Evolutionary conservation across 2,329 filamentous ascomycete species (phyloP).

Genomic region (Stagonosporopsis vannaccii): DNA sequence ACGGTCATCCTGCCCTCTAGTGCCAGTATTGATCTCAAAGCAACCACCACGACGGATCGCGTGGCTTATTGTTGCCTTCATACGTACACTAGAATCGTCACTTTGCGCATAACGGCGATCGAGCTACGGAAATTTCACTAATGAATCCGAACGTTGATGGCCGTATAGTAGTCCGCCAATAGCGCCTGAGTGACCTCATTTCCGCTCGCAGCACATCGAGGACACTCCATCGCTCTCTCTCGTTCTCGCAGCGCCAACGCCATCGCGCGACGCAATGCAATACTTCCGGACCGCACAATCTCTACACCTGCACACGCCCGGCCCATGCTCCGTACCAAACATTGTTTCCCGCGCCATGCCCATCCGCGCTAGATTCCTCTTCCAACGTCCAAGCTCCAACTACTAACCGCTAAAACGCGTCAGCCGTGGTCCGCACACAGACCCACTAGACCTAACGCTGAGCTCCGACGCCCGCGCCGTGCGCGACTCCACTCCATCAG

Average conservation of each 20-base stretch:
- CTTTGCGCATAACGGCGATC: not conserved
- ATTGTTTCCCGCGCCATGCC: conserved; percentile 21
- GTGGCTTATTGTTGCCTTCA: not conserved
- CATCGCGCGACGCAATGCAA: not conserved
- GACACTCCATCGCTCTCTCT: not conserved
- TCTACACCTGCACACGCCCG: conserved; percentile 11
- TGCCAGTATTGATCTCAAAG: conserved; percentile 1
- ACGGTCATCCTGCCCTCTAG: not conserved
- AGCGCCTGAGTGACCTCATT: not conserved
- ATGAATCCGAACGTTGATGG: not conserved
- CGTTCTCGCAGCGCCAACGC: not conserved
- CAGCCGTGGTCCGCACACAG: conserved; percentile 25
- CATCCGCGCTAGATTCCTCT: conserved; percentile 11
- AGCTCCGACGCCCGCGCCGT: not conserved
- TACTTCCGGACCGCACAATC: not conserved
- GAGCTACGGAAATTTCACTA: not conserved
- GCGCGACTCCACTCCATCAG: conserved; percentile 16
- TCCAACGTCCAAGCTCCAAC: conserved; percentile 7
- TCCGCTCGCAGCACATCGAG: not conserved
- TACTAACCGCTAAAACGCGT: conserved; percentile 23
- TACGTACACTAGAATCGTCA: not conserved
- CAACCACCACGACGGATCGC: not conserved
- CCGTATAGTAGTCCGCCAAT: no score
- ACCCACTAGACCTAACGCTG: conserved; percentile 12
- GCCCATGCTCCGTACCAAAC: conserved; percentile 24